Evolutionary conservation across 116 monocot species (phyloP).

Genomic region (Zostera marina): DNA sequence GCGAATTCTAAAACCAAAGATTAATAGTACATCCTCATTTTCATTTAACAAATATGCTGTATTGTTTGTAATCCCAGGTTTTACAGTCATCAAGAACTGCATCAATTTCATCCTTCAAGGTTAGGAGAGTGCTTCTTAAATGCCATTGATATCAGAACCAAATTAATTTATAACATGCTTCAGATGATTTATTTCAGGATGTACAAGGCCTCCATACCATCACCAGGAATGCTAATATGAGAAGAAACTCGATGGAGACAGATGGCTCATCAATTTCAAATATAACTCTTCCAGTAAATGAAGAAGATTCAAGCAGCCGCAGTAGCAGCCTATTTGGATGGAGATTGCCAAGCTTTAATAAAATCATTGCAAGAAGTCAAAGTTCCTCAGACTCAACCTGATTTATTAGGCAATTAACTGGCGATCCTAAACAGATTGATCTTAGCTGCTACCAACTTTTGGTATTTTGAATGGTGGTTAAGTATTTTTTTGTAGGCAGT

Average conservation of each 20-base stretch:
- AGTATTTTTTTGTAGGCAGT: too few relatives aligned
- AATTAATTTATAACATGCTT: not conserved
- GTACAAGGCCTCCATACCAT: slow-evolving; percentile 4
- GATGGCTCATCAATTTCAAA: slow-evolving; percentile 1
- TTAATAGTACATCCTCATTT: not conserved
- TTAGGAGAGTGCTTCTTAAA: slow-evolving; percentile 1
- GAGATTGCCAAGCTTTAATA: not conserved
- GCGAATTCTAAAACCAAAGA: not conserved
- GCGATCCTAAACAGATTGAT: not conserved
- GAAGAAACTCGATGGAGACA: not conserved
- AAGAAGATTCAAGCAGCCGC: not conserved
- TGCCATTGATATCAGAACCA: too few relatives aligned
- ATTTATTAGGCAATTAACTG: not conserved
- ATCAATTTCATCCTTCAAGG: slow-evolving; percentile 29
- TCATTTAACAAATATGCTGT: not conserved
- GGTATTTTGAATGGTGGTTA: too few relatives aligned
- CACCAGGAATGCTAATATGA: slow-evolving; percentile 1
- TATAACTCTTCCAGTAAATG: not conserved
- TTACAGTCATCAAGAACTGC: slow-evolving; percentile 17
- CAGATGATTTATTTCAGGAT: slow-evolving; percentile 2
- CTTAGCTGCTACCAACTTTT: not conserved
- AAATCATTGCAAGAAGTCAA: not conserved
- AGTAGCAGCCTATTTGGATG: not conserved
- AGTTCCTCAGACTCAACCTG: not conserved
- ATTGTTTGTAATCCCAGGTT: slow-evolving; percentile 13